Conservation (phyloP, 1,284 basidiomycete species). For the Trametes polyzona region DNA sequence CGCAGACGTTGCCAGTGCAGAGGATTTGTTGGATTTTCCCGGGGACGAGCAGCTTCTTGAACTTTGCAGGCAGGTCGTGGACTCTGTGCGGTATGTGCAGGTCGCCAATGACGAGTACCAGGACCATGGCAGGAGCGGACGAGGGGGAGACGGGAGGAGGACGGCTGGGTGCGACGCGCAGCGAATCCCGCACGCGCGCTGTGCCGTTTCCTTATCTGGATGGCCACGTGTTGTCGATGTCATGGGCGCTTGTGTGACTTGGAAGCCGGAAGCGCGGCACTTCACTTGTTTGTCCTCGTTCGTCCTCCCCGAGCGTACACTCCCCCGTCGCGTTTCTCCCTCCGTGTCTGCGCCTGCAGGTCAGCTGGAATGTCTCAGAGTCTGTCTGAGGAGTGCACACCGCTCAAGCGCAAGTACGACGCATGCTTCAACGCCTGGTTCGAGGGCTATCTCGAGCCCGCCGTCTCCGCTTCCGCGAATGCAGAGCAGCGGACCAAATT, state of each 20-base stretch:
- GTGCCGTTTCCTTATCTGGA: not conserved
- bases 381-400: constrained; percentile 83
- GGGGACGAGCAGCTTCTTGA: constrained; percentile 95
- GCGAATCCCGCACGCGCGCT: not conserved
- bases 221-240: constrained; percentile 19
- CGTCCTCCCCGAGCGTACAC: constrained; percentile 1
- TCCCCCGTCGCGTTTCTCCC: not conserved
- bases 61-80: constrained; percentile 93
- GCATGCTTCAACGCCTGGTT: constrained; percentile 97
- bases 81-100: constrained; percentile 89
- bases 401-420: constrained; percentile 89
- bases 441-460: constrained; percentile 89
- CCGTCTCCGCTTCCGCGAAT: constrained; percentile 46
- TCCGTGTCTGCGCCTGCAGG: not conserved
- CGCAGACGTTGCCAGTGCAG: constrained; percentile 97
- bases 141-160: not conserved
- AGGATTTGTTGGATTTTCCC: constrained; percentile 99
- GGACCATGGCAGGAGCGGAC: constrained; percentile 57
- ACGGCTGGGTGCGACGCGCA: not conserved
- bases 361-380: constrained; percentile 62
- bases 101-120: constrained; percentile 94
- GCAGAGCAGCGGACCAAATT: constrained; percentile 51
- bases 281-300: constrained; percentile 17
- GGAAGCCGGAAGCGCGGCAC: constrained; percentile 9
- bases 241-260: constrained; percentile 23